A percentile compares a stretch with the other conserved stretches of the same genome.
Evolutionary conservation across 129 eudicot genomes (phyloP).

Genomic region (carrot (Daucus carota)): DNA sequence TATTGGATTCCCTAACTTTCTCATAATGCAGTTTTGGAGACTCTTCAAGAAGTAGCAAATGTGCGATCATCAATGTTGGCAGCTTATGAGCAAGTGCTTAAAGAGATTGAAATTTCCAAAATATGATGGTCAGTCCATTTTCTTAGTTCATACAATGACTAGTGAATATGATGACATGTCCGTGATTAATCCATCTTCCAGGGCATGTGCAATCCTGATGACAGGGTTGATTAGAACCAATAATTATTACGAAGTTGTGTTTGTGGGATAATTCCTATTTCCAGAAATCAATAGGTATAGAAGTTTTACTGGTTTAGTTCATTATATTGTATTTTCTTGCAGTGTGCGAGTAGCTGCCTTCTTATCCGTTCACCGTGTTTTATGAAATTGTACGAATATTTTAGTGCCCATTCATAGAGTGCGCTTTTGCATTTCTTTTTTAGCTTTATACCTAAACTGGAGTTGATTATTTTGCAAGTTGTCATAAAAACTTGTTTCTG

Average conservation of each 20-base stretch:
- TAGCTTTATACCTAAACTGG: too few relatives aligned
- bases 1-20: background rate
- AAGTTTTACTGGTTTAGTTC: background rate
- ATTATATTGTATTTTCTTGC: background rate
- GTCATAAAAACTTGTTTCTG: background rate
- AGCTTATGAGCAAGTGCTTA: constrained; percentile 48
- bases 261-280: constrained; percentile 21
- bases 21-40: constrained; percentile 60
- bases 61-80: constrained; percentile 49
- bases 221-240: too few relatives aligned
- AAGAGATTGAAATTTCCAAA: constrained; percentile 29
- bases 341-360: background rate
- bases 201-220: background rate
- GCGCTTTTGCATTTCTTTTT: background rate
- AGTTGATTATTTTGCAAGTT: too few relatives aligned
- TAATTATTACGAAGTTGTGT: constrained; percentile 21
- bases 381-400: background rate
- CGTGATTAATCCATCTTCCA: background rate
- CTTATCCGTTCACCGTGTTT: background rate
- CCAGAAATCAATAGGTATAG: constrained; percentile 23
- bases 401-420: background rate
- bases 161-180: background rate
- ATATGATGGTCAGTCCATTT: constrained; percentile 16
- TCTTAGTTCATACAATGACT: background rate
- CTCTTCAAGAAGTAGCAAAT: constrained; percentile 71